Evolutionary conservation across 2,329 filamentous ascomycete species (phyloP).

Genomic region (Ascosphaera pollenicola): DNA sequence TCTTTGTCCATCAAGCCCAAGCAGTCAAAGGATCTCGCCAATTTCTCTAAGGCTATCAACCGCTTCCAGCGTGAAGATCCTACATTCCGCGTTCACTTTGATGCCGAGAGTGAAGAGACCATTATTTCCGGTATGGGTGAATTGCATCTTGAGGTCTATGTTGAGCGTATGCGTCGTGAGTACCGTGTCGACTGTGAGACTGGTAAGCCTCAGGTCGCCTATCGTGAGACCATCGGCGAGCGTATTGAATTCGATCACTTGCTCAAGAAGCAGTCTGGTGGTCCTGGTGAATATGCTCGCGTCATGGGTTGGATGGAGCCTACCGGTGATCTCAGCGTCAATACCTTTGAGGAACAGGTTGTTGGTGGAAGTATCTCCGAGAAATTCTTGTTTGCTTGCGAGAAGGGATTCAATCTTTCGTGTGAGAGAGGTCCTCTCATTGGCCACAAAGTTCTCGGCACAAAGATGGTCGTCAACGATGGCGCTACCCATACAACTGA

Average conservation of each 20-base stretch:
- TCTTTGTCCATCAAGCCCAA: slow-evolving; percentile 95
- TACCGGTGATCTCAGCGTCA: slow-evolving; percentile 46
- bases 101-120: slow-evolving; percentile 80
- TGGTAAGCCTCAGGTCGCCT: slow-evolving; percentile 91
- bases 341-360: slow-evolving; percentile 71
- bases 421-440: slow-evolving; percentile 77
- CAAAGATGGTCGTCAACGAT: slow-evolving; percentile 82
- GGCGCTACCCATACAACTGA: slow-evolving; percentile 95
- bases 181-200: slow-evolving; percentile 92
- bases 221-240: slow-evolving; percentile 76
- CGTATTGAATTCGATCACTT: slow-evolving; percentile 75
- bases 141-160: slow-evolving; percentile 90
- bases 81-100: slow-evolving; percentile 87
- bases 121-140: slow-evolving; percentile 99
- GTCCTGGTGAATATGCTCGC: slow-evolving; percentile 84
- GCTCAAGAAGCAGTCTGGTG: slow-evolving; percentile 86
- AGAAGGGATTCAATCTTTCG: slow-evolving; percentile 74
- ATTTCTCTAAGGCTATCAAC: slow-evolving; percentile 97
- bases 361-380: slow-evolving; percentile 80
- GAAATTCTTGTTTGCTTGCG: slow-evolving; percentile 85
- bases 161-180: slow-evolving; percentile 89
- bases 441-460: slow-evolving; percentile 78
- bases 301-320: slow-evolving; percentile 87
- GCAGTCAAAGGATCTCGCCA: slow-evolving; percentile 69
- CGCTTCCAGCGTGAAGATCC: slow-evolving; percentile 90